These are phyloP conservation scores for Lippia alba DNA, from an alignment of 305 asterid genomes.

Conservation along the genomic window DNA sequence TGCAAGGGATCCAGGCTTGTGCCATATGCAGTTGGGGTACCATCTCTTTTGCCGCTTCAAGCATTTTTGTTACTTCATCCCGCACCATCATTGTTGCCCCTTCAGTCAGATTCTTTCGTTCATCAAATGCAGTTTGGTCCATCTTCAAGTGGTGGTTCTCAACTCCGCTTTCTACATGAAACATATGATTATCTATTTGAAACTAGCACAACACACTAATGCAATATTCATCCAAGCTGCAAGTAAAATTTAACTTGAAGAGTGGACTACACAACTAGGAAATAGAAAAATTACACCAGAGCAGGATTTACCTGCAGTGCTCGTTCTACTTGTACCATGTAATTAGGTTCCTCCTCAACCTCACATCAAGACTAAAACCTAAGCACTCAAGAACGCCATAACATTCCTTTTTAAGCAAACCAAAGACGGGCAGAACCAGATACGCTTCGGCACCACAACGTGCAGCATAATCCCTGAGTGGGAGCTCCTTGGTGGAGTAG, in stretches of 20 bases:
- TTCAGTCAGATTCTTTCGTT: no score
- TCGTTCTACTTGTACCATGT: background rate
- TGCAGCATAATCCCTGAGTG: background rate
- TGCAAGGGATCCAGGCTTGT: slow-evolving; percentile 30
- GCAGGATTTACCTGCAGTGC: background rate
- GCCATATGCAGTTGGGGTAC: slow-evolving; percentile 17
- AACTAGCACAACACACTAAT: background rate
- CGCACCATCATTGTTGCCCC: no score
- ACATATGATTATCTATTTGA: no score
- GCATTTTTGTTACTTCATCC: slow-evolving; percentile 1
- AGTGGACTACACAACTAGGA: no score
- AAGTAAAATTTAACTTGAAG: no score
- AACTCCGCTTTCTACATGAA: background rate
- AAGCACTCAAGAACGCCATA: slow-evolving; percentile 27
- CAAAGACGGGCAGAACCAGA: slow-evolving; percentile 3
- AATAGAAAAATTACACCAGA: no score
- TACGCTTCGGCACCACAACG: background rate
- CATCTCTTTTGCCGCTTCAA: background rate
- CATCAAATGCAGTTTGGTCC: no score
- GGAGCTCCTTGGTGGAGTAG: background rate
- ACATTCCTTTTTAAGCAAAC: background rate
- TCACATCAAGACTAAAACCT: no score
- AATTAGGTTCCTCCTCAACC: accelerated
- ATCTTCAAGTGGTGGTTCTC: no score
- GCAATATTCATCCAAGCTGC: no score